Base-by-base conservation (phyloP, 2,329 filamentous ascomycete genomes). In the Fusarium acutatum region DNA sequence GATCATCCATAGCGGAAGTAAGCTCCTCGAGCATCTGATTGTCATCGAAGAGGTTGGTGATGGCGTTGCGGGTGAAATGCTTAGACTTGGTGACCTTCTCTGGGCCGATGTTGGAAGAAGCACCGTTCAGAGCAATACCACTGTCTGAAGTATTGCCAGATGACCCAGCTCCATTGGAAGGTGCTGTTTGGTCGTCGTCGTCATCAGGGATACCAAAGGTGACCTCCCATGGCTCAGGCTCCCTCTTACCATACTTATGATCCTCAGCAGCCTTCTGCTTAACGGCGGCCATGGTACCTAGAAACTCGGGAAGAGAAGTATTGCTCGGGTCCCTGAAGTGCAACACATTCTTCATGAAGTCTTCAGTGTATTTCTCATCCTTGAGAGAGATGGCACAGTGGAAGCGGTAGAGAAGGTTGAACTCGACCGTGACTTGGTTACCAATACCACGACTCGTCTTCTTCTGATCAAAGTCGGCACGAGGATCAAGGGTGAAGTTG, bases 1-100 rank as follows among this genome's bases (percentile, higher is more conserved):
- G 87, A 70, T 91, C 89, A 66, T 91, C 88, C 56, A 89, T 85
- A 41, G 76, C 66, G 82, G 85, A 83, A 4, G 82, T 83, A 26
- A 91, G 40, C 37, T 65, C 64, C n/a, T 71, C 41, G 1, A 74
- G 24, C 72, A 74, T 74, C 24, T 71, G 49, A 4, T 30, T 32
- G 10, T 74, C 71, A 4, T 66, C 46, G 4, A 74, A 74, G 3
- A 74, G 47, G 5, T 57, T 60, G 8, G 72, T 74, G 32, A 73
- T 54, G 12, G 49, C 9, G 38, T 73, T 66, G 24, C 71, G 57
- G 17, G 26, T 59, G 41, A 74, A 65, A 3, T 47, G 20, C 34
- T 28, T 63, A 7, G 26, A 61, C 34, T 46, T 46, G 30, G n/a
- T 34, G 30, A 7, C 11, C 30, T 43, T 64, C 1, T 17, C 7